These are phyloP conservation scores for Pterocarpus macrocarpus DNA, from an alignment of 306 rosid genomes.

Conservation along the genomic window DNA sequence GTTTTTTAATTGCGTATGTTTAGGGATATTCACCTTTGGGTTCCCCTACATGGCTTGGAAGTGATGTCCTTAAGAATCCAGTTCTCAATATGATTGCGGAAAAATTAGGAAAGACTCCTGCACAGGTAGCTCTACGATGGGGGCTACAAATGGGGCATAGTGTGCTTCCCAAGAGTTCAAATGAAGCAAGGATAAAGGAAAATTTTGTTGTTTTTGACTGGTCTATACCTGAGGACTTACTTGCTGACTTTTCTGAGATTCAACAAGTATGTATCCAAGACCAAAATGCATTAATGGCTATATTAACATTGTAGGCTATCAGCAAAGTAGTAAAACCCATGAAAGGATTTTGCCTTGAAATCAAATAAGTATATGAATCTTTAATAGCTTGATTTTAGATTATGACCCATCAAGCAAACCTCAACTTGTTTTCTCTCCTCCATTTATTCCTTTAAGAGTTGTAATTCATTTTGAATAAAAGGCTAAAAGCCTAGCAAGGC, in stretches of 20 bases:
- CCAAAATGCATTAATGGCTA: too few species aligned
- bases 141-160: conserved; percentile 74
- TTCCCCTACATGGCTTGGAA: conserved; percentile 66
- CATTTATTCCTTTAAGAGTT: neutral
- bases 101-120: conserved; percentile 67
- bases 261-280: conserved; percentile 51
- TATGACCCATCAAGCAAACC: too few species aligned
- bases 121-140: conserved; percentile 77
- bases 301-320: too few species aligned
- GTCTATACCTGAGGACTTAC: conserved; percentile 70
- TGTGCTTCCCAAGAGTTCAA: conserved; percentile 70
- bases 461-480: neutral
- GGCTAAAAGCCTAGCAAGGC: neutral
- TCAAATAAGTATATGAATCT: too few species aligned
- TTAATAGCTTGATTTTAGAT: too few species aligned
- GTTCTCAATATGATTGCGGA: conserved; percentile 53
- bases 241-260: conserved; percentile 57
- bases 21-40: conserved; percentile 82
- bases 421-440: too few species aligned
- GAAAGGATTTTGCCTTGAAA: too few species aligned
- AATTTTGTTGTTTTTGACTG: conserved; percentile 64
- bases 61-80: conserved; percentile 69
- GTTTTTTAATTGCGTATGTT: conserved; percentile 17
- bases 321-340: too few species aligned
- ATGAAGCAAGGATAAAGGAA: conserved; percentile 67